Evolutionary conservation across 2,329 filamentous ascomycete genomes (phyloP), one percentile per base, ranked within the genome.

Genomic region (Verticillium dahliae): DNA sequence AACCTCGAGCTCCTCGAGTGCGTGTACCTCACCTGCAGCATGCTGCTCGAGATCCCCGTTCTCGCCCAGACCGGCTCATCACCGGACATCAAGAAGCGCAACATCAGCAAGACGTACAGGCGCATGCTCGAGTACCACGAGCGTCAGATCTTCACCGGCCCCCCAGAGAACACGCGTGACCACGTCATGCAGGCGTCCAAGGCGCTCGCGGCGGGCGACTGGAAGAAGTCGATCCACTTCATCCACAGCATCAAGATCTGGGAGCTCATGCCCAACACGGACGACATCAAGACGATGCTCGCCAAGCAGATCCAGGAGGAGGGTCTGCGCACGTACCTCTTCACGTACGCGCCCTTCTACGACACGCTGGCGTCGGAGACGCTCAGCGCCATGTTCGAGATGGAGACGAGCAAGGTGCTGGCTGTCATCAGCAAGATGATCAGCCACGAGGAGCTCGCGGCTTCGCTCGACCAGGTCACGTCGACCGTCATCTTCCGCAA

Each of bases 111-210:
- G 86, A 98, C 95, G 3, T 99, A 98, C 85, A 91, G 95, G 70
- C 92, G 95, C 68, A 97, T 99, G 90, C 86, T 99, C 68, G 96
- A 99, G 79, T 99, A 99, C 82, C 95, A 98, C 76, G 95, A 99
- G 85, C 89, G 95, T 70, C 95, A 99, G 76, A 97, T 99, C 75
- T 99, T 99, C 82, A 98, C 93, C 33, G 95, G 95, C 1, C 95
- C 95, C 11, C 94, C 95, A 1, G 95, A 99, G 84, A 99, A 99
- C 82, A 99, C 96, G 34, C 90, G 95, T 69, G 95, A 99, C 77
- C 95, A 98, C 73, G 94, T 99, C 71, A 98, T 99, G 91, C 96
- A 98, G 81, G 94, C 93, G 14, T 97, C 95, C 64, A 97, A 98
- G 81, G 93, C 95, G 59, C 85, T 99, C 64, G 94, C 95, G 37